phyloP scores from a whole-genome alignment of 1,284 basidiomycete genomes.

The Tilletia horrida region DNA sequence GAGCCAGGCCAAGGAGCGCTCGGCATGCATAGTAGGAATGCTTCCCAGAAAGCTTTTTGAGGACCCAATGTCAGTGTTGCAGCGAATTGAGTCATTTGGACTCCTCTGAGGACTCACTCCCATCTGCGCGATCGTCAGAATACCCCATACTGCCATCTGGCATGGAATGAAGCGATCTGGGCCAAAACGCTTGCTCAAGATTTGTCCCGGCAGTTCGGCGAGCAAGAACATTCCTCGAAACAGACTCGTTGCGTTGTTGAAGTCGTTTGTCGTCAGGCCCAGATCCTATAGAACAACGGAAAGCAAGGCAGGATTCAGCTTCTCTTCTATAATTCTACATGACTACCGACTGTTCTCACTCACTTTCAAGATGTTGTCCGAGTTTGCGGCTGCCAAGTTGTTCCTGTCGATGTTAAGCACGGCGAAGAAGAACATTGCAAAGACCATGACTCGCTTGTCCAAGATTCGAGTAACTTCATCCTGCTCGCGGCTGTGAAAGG shows the following conservation, averaged over 20 bases:
- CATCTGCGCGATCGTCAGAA: slow-evolving; percentile 63
- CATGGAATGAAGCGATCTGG: slow-evolving; percentile 71
- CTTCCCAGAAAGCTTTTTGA: slow-evolving; percentile 12
- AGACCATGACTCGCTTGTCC: slow-evolving; percentile 64
- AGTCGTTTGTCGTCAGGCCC: slow-evolving; percentile 61
- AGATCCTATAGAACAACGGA: slow-evolving; percentile 58
- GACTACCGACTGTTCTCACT: too few species aligned
- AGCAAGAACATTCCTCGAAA: slow-evolving; percentile 58
- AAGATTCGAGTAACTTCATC: slow-evolving; percentile 64
- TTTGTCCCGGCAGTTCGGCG: slow-evolving; percentile 64
- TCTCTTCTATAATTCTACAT: too few species aligned
- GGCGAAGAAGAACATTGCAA: slow-evolving; percentile 51
- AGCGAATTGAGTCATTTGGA: too few species aligned
- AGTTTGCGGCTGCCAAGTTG: slow-evolving; percentile 66
- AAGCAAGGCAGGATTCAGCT: too few species aligned
- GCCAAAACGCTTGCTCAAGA: slow-evolving; percentile 69
- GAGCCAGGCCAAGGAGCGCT: slow-evolving; percentile 52
- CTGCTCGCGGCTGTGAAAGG: slow-evolving; percentile 18
- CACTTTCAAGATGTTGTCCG: slow-evolving; percentile 63
- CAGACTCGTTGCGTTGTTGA: slow-evolving; percentile 66
- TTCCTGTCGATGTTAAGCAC: slow-evolving; percentile 51
- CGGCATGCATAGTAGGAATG: slow-evolving; percentile 21
- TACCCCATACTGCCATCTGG: slow-evolving; percentile 58
- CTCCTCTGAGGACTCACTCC: slow-evolving; percentile 9
- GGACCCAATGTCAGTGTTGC: too few species aligned